Percentiles rank a stretch among this genome's conserved stretches.
Evolutionary conservation across 805 yeast genomes (phyloP).

Genomic region (Candida orba): DNA sequence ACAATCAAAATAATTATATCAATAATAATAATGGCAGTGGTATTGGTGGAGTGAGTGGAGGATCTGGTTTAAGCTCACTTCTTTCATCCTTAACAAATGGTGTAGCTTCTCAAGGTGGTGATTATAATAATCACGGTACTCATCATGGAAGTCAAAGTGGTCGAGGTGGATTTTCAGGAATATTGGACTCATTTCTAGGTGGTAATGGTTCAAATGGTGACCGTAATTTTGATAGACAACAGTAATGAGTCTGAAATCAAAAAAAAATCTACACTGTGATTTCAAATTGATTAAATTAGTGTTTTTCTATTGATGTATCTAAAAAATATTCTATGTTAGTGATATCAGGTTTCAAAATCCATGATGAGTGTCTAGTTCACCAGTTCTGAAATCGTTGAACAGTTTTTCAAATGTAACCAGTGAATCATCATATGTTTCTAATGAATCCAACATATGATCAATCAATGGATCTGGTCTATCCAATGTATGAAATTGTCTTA

Average conservation of each 20-base stretch:
- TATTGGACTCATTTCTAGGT: neutral
- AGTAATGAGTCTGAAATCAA: too few relatives aligned
- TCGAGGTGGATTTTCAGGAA: neutral
- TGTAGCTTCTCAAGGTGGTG: neutral
- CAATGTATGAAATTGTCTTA: constrained; percentile 23
- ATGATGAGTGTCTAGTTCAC: constrained; percentile 8
- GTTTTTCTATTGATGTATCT: too few relatives aligned
- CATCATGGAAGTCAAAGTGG: neutral
- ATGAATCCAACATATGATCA: constrained; percentile 12
- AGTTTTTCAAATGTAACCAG: constrained; percentile 16
- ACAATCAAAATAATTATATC: neutral
- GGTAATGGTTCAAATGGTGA: neutral
- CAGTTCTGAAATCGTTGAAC: constrained; percentile 16
- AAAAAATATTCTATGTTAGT: too few relatives aligned
- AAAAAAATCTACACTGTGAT: too few relatives aligned
- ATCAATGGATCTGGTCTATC: constrained; percentile 28
- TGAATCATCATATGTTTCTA: constrained; percentile 11
- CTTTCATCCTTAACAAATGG: neutral
- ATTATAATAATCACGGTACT: neutral
- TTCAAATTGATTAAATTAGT: too few relatives aligned
- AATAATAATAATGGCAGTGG: neutral
- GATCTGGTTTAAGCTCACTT: constrained; percentile 1
- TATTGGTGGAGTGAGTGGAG: neutral
- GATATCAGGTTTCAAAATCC: constrained; percentile 6
- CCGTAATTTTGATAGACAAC: neutral